These are phyloP conservation scores for Vanrija pseudolonga DNA, from an alignment of 1,284 basidiomycete genomes.

Conservation along the genomic window DNA sequence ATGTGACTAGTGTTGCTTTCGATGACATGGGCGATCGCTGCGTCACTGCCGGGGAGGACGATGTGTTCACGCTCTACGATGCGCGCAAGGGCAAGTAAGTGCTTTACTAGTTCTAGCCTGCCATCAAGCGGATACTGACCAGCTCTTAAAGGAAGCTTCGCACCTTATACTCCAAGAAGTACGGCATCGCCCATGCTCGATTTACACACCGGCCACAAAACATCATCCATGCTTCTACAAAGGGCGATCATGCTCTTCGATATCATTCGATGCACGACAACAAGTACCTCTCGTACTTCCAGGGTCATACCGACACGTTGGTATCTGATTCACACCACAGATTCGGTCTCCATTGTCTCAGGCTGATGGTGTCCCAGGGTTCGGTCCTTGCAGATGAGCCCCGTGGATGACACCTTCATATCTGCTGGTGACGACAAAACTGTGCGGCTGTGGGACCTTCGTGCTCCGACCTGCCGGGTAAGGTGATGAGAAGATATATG, in stretches of 20 bases:
- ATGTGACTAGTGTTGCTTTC: constrained; percentile 80
- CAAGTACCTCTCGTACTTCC: constrained; percentile 92
- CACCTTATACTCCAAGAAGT: constrained; percentile 87
- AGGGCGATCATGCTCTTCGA: constrained; percentile 82
- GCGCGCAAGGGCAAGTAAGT: constrained; percentile 89
- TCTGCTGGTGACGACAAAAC: constrained; percentile 91
- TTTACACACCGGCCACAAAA: constrained; percentile 87
- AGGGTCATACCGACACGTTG: constrained; percentile 75
- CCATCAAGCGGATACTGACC: neutral
- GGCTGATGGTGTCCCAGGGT: constrained; percentile 54
- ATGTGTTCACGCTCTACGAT: constrained; percentile 84
- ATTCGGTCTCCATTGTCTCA: neutral
- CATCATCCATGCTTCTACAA: constrained; percentile 88
- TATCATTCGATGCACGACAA: constrained; percentile 96
- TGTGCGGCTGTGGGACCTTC: constrained; percentile 94
- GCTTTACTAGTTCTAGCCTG: constrained; percentile 19
- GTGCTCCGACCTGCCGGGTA: constrained; percentile 66
- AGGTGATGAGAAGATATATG: constrained; percentile 16
- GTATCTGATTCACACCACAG: constrained; percentile 11
- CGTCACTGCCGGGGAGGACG: constrained; percentile 87
- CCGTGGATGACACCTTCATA: constrained; percentile 91
- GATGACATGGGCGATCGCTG: constrained; percentile 85
- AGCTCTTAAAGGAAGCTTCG: constrained; percentile 60
- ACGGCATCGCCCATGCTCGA: constrained; percentile 87
- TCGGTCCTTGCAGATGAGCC: constrained; percentile 84